Percentiles rank a stretch among this genome's conserved stretches.
Evolutionary conservation across 495 filamentous ascomycete genomes (phyloP).

Genomic region (Penicillium cosmopolitanum): DNA sequence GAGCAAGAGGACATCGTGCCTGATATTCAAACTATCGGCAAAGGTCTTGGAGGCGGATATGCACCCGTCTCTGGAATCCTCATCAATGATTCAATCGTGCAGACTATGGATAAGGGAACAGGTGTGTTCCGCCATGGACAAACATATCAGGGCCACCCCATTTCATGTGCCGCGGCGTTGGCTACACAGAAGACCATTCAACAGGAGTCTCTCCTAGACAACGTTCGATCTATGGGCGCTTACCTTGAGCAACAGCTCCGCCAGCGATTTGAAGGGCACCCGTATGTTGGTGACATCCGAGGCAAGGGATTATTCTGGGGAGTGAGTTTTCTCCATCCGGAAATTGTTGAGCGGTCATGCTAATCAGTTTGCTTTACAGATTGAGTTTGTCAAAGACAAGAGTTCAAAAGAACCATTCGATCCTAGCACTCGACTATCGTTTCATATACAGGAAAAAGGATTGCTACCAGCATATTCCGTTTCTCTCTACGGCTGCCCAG

Average conservation of each 20-base stretch:
- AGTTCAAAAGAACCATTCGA: slow-evolving; percentile 58
- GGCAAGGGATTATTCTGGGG: slow-evolving; percentile 62
- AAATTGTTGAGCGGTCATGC: not conserved
- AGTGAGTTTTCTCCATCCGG: slow-evolving; percentile 33
- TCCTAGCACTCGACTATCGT: slow-evolving; percentile 35
- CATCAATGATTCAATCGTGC: slow-evolving; percentile 55
- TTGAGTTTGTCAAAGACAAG: slow-evolving; percentile 64
- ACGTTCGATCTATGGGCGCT: slow-evolving; percentile 50
- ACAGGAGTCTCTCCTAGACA: slow-evolving; percentile 51
- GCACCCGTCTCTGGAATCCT: slow-evolving; percentile 65
- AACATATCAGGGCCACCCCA: slow-evolving; percentile 62
- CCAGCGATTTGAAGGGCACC: slow-evolving; percentile 36
- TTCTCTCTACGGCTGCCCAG: slow-evolving; percentile 69
- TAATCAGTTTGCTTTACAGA: slow-evolving; percentile 25
- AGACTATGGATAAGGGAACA: slow-evolving; percentile 57
- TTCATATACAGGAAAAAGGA: slow-evolving; percentile 57
- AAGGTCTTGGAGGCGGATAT: slow-evolving; percentile 69
- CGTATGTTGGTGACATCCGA: slow-evolving; percentile 59
- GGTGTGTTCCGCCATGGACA: slow-evolving; percentile 61
- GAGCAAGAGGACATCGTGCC: slow-evolving; percentile 64
- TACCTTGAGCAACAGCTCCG: slow-evolving; percentile 45
- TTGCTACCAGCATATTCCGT: slow-evolving; percentile 58
- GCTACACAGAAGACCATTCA: slow-evolving; percentile 57
- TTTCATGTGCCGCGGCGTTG: slow-evolving; percentile 59
- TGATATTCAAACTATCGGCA: slow-evolving; percentile 72